These are phyloP conservation scores for Ustilaginoidea virens DNA, from an alignment of 2,329 filamentous ascomycete genomes.

Conservation along the genomic window DNA sequence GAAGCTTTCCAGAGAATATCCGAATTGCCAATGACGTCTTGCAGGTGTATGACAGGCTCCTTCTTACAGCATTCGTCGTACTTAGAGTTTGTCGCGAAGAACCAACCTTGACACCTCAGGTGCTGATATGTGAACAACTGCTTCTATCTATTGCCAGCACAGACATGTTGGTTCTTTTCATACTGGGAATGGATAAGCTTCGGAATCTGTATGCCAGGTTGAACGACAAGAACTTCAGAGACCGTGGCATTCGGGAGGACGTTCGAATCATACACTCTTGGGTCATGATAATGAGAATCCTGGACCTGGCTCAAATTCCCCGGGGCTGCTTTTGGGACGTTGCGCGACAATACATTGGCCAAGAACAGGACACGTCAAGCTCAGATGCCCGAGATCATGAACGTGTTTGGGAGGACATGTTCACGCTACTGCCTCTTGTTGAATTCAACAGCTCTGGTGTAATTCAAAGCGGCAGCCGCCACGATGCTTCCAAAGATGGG, in stretches of 20 bases:
- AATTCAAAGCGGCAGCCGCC: slow-evolving; percentile 19
- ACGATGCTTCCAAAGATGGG: slow-evolving; percentile 28
- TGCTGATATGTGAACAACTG: slow-evolving; percentile 31
- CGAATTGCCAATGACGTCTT: slow-evolving; percentile 7
- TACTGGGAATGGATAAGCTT: slow-evolving; percentile 26
- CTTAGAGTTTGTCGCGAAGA: slow-evolving; percentile 27
- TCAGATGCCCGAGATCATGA: slow-evolving; percentile 35
- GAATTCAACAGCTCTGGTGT: slow-evolving; percentile 43
- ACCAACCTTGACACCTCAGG: slow-evolving; percentile 15
- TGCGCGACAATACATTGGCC: slow-evolving; percentile 26
- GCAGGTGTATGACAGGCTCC: slow-evolving; percentile 14
- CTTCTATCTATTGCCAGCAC: slow-evolving; percentile 26
- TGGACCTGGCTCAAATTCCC: slow-evolving; percentile 34
- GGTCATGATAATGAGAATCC: slow-evolving; percentile 39
- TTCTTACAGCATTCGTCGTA: slow-evolving; percentile 20
- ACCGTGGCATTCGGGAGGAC: slow-evolving; percentile 35
- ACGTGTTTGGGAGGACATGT: slow-evolving; percentile 40
- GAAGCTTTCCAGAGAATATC: slow-evolving; percentile 1
- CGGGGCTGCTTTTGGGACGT: slow-evolving; percentile 47
- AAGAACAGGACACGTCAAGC: slow-evolving; percentile 17
- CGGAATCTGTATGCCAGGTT: slow-evolving; percentile 31
- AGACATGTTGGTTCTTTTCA: slow-evolving; percentile 24
- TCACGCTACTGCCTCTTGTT: slow-evolving; percentile 42
- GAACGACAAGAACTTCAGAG: slow-evolving; percentile 26
- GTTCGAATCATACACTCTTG: slow-evolving; percentile 34